Conservation (phyloP, 257 asterid genomes). For the Cinchona pubescens region DNA sequence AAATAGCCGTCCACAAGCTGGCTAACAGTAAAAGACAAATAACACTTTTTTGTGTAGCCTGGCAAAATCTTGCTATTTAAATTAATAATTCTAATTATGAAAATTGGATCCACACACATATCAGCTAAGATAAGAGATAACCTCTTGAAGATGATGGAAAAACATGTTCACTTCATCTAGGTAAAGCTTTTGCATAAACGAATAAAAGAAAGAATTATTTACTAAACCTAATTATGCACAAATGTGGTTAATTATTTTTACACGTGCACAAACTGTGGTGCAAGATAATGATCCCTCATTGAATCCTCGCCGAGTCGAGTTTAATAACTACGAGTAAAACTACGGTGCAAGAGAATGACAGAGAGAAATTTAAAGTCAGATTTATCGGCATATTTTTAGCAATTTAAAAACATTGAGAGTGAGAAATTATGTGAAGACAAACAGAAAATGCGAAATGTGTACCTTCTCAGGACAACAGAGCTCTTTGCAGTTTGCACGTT, state of each 20-base stretch:
- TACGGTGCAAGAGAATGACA: background rate
- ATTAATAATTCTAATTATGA: background rate
- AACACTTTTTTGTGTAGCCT: slow-evolving; percentile 16
- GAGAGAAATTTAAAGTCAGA: background rate
- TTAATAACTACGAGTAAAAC: too few relatives aligned
- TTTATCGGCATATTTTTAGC: background rate
- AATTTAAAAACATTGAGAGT: too few relatives aligned
- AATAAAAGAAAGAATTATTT: background rate
- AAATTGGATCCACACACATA: background rate
- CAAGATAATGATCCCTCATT: too few relatives aligned
- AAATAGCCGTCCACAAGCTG: background rate
- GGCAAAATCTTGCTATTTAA: background rate
- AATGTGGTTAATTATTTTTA: too few relatives aligned
- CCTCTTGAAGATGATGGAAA: background rate
- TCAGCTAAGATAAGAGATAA: background rate
- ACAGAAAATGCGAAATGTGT: background rate
- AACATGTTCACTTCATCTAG: slow-evolving; percentile 17
- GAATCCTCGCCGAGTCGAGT: too few relatives aligned
- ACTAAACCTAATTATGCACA: background rate
- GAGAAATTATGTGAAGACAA: too few relatives aligned
- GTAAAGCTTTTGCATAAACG: background rate
- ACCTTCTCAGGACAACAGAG: background rate
- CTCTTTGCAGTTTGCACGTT: background rate
- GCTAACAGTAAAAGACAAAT: slow-evolving; percentile 33
- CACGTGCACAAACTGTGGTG: background rate